These are phyloP conservation scores for Fraxinus velutina DNA, from an alignment of 305 asterid genomes.

Conservation along the genomic window DNA sequence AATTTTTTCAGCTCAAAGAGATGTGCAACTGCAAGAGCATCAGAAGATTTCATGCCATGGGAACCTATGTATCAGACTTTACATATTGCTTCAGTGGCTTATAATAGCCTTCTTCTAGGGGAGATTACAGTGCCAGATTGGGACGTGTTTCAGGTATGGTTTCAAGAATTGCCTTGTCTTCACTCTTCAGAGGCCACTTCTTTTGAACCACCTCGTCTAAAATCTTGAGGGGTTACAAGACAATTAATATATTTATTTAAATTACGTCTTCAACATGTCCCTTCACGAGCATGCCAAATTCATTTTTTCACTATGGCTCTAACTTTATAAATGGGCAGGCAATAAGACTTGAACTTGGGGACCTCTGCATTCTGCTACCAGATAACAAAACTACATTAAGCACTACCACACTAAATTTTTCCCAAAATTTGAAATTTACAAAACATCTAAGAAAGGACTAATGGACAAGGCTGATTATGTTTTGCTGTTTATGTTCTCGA, in stretches of 20 bases:
- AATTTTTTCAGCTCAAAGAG: constrained; percentile 10
- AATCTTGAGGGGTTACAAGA: background rate
- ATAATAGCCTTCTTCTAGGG: constrained; percentile 13
- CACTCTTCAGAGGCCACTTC: background rate
- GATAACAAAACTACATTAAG: background rate
- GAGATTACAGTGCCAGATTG: constrained; percentile 12
- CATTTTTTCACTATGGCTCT: background rate
- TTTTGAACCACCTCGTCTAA: background rate
- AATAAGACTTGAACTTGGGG: background rate
- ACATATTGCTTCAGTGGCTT: constrained; percentile 17
- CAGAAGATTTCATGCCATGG: constrained; percentile 19
- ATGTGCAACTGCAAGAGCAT: constrained; percentile 13
- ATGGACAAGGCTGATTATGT: background rate
- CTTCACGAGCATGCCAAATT: background rate
- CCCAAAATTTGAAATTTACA: background rate
- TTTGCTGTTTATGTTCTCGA: background rate
- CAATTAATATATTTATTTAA: background rate
- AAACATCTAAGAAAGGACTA: background rate
- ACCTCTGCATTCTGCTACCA: background rate
- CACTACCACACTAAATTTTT: background rate
- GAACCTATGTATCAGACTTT: constrained; percentile 4
- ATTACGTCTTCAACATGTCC: background rate
- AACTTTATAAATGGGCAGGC: background rate
- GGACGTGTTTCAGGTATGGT: constrained; percentile 14
- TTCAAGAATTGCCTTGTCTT: background rate